phyloP scores from a whole-genome alignment of 352 stramenopile genomes.

The Thraustotheca clavata region DNA sequence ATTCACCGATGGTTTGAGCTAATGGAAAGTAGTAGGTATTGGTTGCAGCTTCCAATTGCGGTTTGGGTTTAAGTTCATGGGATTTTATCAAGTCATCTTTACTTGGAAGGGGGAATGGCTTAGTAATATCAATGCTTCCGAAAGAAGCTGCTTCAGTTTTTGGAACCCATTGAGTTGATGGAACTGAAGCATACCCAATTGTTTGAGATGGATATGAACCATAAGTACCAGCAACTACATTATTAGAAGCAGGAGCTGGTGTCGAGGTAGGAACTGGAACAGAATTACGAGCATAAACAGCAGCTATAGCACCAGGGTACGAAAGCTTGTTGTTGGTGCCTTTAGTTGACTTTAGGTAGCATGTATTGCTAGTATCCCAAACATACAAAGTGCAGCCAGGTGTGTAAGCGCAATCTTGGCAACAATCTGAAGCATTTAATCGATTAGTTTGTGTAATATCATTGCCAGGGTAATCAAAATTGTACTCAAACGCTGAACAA shows the following conservation, averaged over 20 bases:
- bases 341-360: constrained; percentile 19
- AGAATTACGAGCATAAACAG: no score
- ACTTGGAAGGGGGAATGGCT: neutral
- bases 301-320: neutral
- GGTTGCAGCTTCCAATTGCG: neutral
- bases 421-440: neutral
- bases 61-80: no score
- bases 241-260: no score
- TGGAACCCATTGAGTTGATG: neutral
- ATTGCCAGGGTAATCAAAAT: constrained; percentile 18
- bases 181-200: neutral
- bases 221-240: neutral
- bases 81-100: neutral
- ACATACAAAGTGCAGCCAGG: neutral
- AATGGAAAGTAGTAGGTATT: neutral
- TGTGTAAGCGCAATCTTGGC: neutral
- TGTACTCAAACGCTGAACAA: neutral
- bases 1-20: neutral
- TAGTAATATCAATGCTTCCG: neutral
- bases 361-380: constrained; percentile 8
- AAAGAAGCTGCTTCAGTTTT: neutral
- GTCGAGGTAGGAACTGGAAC: no score
- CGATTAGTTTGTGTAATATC: constrained; percentile 2
- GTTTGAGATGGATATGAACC: neutral
- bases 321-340: neutral